phyloP scores from a whole-genome alignment of 805 yeast species.

The Ogataea paradorogensis region DNA sequence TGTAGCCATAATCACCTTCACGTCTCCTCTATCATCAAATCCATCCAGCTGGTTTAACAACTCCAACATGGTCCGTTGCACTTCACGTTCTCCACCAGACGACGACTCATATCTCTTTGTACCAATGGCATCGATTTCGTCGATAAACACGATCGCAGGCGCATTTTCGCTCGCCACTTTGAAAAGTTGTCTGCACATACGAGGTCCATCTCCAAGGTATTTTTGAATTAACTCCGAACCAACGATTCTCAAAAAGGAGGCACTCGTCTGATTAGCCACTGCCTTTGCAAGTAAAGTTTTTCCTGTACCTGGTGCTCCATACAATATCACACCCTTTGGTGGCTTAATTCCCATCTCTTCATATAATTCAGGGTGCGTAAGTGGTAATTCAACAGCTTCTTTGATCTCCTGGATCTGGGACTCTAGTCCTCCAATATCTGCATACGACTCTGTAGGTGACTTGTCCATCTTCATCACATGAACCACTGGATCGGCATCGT shows the following conservation, averaged over 20 bases:
- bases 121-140: conserved; percentile 98
- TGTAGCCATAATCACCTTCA: conserved; percentile 97
- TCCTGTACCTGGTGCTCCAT: conserved; percentile 99
- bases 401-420: conserved; percentile 95
- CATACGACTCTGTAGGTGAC: conserved; percentile 94
- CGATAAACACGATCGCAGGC: conserved; percentile 97
- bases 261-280: conserved; percentile 96
- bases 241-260: conserved; percentile 92
- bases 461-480: conserved; percentile 97
- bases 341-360: conserved; percentile 98
- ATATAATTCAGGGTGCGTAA: conserved; percentile 92
- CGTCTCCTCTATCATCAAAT: conserved; percentile 95
- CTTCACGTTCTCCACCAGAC: conserved; percentile 95
- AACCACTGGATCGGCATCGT: conserved; percentile 97
- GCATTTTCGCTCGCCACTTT: conserved; percentile 97
- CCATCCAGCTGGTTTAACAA: conserved; percentile 94
- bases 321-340: conserved; percentile 93
- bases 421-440: conserved; percentile 97
- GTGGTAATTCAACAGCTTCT: conserved; percentile 93
- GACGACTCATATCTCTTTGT: conserved; percentile 92
- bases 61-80: conserved; percentile 97
- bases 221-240: conserved; percentile 97
- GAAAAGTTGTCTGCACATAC: conserved; percentile 89
- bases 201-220: conserved; percentile 96
- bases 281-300: conserved; percentile 99